Percentiles rank a stretch among this genome's conserved stretches.
These are phyloP conservation scores for Chytriomyces sp. DNA, from an alignment of 192 early-diverging fungal species.

Conservation along the genomic window DNA sequence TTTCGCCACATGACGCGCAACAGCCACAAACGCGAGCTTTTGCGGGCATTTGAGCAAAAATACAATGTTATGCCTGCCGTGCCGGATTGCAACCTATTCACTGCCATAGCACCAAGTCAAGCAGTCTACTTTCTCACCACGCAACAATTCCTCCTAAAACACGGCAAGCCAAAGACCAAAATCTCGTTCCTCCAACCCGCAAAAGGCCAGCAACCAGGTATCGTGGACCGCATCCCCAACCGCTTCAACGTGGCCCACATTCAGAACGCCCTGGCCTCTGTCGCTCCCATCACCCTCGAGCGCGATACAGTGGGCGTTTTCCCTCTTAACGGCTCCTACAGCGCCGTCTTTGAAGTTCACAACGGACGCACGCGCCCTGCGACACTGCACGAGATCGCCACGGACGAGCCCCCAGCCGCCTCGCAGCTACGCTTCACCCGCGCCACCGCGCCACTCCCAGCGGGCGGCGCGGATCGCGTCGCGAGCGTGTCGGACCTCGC, in stretches of 20 bases:
- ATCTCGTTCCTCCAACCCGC: background rate
- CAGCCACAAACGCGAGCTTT: too few relatives aligned
- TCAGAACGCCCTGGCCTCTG: background rate
- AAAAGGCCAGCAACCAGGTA: background rate
- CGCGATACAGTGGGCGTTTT: conserved; percentile 9
- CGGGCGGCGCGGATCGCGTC: background rate
- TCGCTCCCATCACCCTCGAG: background rate
- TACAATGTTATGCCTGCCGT: too few relatives aligned
- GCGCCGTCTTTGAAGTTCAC: conserved; percentile 3
- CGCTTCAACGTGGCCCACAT: conserved; percentile 9
- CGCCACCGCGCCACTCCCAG: background rate
- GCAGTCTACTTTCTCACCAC: background rate
- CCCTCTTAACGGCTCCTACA: background rate
- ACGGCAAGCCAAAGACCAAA: background rate
- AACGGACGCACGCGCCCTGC: conserved; percentile 1
- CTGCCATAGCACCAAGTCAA: too few relatives aligned
- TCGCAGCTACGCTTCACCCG: background rate
- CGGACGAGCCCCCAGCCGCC: background rate
- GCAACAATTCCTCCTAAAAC: background rate
- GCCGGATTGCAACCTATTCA: too few relatives aligned
- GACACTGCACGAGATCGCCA: background rate
- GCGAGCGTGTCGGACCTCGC: background rate
- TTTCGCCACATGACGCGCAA: too few relatives aligned
- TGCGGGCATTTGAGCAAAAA: too few relatives aligned
- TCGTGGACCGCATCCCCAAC: background rate